These are phyloP conservation scores for Umbelopsis sp. DNA, from an alignment of 192 early-diverging fungal genomes.

Conservation along the genomic window DNA sequence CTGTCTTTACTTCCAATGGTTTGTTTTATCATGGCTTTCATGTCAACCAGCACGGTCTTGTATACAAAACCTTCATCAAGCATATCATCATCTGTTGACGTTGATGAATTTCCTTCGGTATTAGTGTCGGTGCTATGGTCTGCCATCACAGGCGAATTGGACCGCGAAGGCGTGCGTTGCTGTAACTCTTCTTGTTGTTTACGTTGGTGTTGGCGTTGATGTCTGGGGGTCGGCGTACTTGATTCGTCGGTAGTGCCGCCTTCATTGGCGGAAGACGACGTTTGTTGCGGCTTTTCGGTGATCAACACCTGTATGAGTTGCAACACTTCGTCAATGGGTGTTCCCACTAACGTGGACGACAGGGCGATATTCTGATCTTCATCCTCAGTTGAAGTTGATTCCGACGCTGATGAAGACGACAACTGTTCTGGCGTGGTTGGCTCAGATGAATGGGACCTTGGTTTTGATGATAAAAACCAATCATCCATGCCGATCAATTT, in stretches of 20 bases:
- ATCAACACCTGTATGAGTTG: conserved; percentile 19
- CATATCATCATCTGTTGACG: conserved; percentile 1
- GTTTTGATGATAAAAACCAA: not conserved
- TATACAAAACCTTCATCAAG: not conserved
- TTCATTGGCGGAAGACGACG: not conserved
- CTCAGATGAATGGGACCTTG: not conserved
- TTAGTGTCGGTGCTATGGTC: not conserved
- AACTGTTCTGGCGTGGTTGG: not conserved
- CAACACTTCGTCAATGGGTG: conserved; percentile 11
- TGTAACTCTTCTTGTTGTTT: too few species aligned
- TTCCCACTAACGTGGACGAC: conserved; percentile 1
- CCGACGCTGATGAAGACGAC: not conserved
- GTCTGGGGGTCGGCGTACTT: not conserved
- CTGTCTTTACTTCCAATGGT: not conserved
- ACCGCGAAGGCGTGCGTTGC: not conserved
- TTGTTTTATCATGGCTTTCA: conserved; percentile 15
- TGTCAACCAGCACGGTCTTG: not conserved
- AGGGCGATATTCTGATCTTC: conserved; percentile 14
- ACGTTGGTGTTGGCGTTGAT: too few species aligned
- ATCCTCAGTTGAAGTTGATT: not conserved
- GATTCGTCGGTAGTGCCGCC: not conserved
- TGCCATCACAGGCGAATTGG: not conserved
- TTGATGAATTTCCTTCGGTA: not conserved
- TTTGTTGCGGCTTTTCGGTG: not conserved
- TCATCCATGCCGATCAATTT: conserved; percentile 20